Evolutionary conservation across 306 rosid genomes (phyloP), one percentile per base, ranked within the genome.

Genomic region (Pyrus communis): DNA sequence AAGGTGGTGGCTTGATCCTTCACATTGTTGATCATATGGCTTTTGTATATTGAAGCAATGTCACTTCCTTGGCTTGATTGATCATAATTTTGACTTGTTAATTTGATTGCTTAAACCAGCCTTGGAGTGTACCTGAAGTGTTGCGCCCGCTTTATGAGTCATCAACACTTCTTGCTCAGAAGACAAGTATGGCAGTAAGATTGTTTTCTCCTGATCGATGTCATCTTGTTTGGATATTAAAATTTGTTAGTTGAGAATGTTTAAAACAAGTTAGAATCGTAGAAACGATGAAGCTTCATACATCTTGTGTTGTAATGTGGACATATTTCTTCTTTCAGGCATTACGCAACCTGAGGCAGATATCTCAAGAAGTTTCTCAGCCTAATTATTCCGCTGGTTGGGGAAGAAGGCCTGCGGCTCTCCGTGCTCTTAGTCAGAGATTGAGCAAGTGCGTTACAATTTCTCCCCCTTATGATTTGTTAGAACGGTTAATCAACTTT

Each of bases 101-200:
- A 63, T 28, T 83, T 72, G 52, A 64, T 77, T 71, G 31, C 79
- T 72, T 82, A 79, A 71, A 76, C 77, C 73, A 93, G 98, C 98
- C 97, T 18, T 95, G 97, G 97, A 95, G 93, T 72, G 98, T 95
- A 31, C 98, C 93, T 42, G 97, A 95, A 83, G 98, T 95, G 49
- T 78, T 95, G 85, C 97, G 98, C 75, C 96, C 98, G n/a, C 91
- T 90, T 8, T 92, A 95, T 51, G 94, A 92, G 88, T 95, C 98
- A 27, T 92, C 98, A 23, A 84, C 91, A 62, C 86, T 95, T 71
- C 93, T 92, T 49, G 97, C 97, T 82, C 97, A 95, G 84, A 95
- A 87, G 85, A 88, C 93, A 74, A 89, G 93, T 4, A 92, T 89
- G 91, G 96, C 98, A 27, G 97, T 92, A 87, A 84, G 93, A 51